Evolutionary conservation across 129 eudicot genomes (phyloP), one percentile per base, ranked within the genome.

Genomic region (Glebionis coronaria): DNA sequence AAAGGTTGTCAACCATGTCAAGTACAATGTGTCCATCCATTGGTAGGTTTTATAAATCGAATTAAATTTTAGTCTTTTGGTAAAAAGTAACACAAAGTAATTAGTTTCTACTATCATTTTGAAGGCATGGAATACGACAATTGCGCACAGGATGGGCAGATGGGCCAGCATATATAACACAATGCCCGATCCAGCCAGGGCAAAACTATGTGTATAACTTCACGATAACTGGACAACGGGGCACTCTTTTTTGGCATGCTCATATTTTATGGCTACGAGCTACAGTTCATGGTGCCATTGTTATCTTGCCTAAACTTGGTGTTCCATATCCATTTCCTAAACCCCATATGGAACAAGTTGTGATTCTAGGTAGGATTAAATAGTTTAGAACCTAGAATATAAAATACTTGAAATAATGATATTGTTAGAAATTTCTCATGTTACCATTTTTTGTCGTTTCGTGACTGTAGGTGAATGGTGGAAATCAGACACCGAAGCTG

Each of bases 401-500:
- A n/a, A 80, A 13, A 47, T 5, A 14, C 15, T 47, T 7, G 15
- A 47, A 47, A 6, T 47, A 47, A 12, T 47, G 12, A 12, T 47
- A 1, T 47, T 3, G 12, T 13, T 16, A 47, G 1, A 47, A 47
- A 12, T 47, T 47, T 23, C 25, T 23, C 25, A 16, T 23, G 1
- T 47, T 47, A 47, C 15, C 53, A 1, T 12, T 47, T 47, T 5
- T 3, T 47, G 53, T 28, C 0, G 4, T 9, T 62, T 27, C 1
- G 23, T 40, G 31, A 47, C 3, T 12, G 14, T 21, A 82, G 93
- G 93, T 31, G 88, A 86, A 45, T 86, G 88, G 93, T 86, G 85
- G 84, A 86, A 82, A 38, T 76, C 69, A n/a, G 86, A 86, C 45
- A 75, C 88, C 0, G 86, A 83, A 47, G 86, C 89, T 2, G 82